Evolutionary conservation across 768 basidiomycete genomes (phyloP), one percentile per base, ranked within the genome.

Genomic region (Pleurotus djamor): DNA sequence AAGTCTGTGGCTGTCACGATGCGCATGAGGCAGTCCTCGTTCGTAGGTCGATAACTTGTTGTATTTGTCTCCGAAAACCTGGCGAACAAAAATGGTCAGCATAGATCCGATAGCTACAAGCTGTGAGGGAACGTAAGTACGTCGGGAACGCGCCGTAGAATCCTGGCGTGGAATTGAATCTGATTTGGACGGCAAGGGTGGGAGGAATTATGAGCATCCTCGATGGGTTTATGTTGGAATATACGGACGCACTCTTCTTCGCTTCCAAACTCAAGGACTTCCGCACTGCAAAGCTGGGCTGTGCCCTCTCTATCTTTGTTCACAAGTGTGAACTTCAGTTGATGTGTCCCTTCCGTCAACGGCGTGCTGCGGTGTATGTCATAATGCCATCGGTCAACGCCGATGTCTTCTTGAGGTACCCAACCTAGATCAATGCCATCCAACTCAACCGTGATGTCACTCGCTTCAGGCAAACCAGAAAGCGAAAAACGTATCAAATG

Each of bases 21-120:
- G 44, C 91, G 88, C 91, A 93, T 92, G 49, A 92, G 83, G 67
- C 91, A 92, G 68, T 86, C 88, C 60, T 90, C 86, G 63, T 91
- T 90, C 2, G 91, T 92, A 3, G 91, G 91, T n/a, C 91, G 82
- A 71, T 88, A 92, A 3, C 82, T 80, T 0, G 88, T 91, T 54
- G 70, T 69, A 64, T 92, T 90, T 41, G 74, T 69, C 36, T 85
- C 77, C 0, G 87, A 88, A 67, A 80, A 91, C 16, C 89, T 90
- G 61, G 58, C 21, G 33, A 49, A n/a, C 41, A 38, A 13, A 9
- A 47, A 50, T 58, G 48, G 13, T 55, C n/a, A 48, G 6, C 14
- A 1, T 17, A 34, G 41, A 37, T 57, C 38, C 17, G 33, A 50
- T 17, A 21, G 34, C 47, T 14, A 34, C 32, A 6, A 13, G 49